Evolutionary conservation across 352 stramenopile species (phyloP).

Genomic region (Blastocystis sp.): DNA sequence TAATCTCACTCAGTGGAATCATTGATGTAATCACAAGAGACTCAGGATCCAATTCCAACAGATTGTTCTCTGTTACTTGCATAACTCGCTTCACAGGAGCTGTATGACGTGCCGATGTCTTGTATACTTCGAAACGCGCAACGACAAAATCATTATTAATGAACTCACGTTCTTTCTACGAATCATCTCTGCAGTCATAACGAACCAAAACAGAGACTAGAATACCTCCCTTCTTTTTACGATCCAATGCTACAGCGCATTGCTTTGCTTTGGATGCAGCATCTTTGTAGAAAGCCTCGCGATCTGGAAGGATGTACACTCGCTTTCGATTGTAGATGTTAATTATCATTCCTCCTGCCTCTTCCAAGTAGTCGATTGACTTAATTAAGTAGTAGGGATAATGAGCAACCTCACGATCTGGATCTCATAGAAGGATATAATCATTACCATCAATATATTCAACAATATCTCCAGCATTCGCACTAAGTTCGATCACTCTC

Average conservation of each 20-base stretch:
- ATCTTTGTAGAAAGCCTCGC: conserved; percentile 54
- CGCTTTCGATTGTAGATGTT: conserved; percentile 52
- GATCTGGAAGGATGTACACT: conserved; percentile 56
- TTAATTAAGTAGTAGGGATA: conserved; percentile 64
- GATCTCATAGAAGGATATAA: background rate
- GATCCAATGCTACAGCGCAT: conserved; percentile 4
- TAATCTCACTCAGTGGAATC: conserved; percentile 64
- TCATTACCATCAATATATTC: conserved; percentile 58
- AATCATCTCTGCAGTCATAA: background rate
- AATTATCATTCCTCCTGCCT: conserved; percentile 42
- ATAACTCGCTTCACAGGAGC: conserved; percentile 67
- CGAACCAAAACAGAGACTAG: conserved; percentile 14
- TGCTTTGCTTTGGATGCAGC: conserved; percentile 27
- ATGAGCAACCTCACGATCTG: conserved; percentile 60
- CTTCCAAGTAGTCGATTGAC: conserved; percentile 42
- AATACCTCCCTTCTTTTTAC: conserved; percentile 55
- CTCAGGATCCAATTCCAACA: conserved; percentile 64
- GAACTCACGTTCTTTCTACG: conserved; percentile 64
- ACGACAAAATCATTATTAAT: conserved; percentile 65
- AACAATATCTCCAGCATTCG: conserved; percentile 67
- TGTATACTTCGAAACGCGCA: conserved; percentile 62
- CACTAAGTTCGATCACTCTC: conserved; percentile 40
- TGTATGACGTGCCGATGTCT: conserved; percentile 35
- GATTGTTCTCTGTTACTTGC: conserved; percentile 62
- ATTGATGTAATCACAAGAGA: conserved; percentile 60